Base-by-base conservation (phyloP, 2,329 filamentous ascomycete genomes). In the Colletotrichum theobromicola region DNA sequence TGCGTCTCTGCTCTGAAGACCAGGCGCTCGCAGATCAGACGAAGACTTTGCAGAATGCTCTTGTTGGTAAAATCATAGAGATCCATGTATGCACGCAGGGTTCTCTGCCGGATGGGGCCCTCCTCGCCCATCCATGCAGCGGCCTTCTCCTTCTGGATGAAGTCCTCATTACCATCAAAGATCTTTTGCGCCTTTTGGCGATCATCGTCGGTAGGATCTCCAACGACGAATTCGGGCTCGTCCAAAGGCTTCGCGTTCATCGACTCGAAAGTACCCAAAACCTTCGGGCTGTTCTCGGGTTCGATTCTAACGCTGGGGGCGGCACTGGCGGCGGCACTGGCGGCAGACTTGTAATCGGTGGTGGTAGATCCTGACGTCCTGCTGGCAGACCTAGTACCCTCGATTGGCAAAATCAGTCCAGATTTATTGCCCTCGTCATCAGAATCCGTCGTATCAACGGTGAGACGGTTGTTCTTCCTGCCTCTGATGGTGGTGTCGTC, bases 1-100 rank as follows among this genome's bases (percentile, higher is more conserved):
- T 99, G 97, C 4, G 96, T 98, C 85, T 99, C 97, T 53, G 94
- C 97, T 78, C 94, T 94, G 72, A 99, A 88, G 6, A 97, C 89
- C 28, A 98, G 88, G 35, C 94, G 93, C 67, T 91, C 91, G 82
- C 97, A 99, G 30, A 99, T 89, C 74, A 93, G 91, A 30, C 97
- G 92, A 76, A 98, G 88, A 9, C 94, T 92, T 46, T 90, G 88
- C 18, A 98, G 88, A 62, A 98, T 93, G 82, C 94, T 98, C 80
- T 94, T 89, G 78, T 93, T 93, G 9, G 90, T 87, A 86, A 97
- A 98, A 81, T 98, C 93, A 82, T 96, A 98, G 13, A 98, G 87
- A 75, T 95, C 93, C 94, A 99, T 98, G 83, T 98, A 99, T 1
- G 96, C 96, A 77, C 86, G 85, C 26, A 93, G 81, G 1, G 90